Evolutionary conservation across 768 basidiomycete genomes (phyloP).

Genomic region (Austroboletus eburneus): DNA sequence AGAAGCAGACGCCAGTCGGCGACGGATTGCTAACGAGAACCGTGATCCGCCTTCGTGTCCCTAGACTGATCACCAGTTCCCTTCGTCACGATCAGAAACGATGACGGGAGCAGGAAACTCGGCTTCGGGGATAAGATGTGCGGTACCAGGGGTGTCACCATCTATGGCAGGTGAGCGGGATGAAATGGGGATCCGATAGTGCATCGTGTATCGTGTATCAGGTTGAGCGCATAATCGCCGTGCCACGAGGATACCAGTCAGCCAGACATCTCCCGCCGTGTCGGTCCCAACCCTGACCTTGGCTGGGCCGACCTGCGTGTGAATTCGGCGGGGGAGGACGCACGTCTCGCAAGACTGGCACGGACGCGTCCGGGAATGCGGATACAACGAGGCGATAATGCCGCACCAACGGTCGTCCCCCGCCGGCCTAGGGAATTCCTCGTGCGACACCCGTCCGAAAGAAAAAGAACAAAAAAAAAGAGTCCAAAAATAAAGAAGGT

Average conservation of each 20-base stretch:
- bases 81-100: background rate
- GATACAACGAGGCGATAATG: slow-evolving; percentile 12
- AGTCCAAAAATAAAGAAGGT: background rate
- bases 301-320: too few relatives aligned
- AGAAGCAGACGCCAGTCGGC: too few relatives aligned
- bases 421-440: slow-evolving; percentile 10
- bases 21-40: background rate
- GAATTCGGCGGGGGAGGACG: background rate
- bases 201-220: background rate
- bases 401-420: slow-evolving; percentile 3
- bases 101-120: background rate
- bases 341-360: too few relatives aligned
- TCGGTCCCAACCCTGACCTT: too few relatives aligned
- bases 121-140: background rate
- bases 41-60: background rate
- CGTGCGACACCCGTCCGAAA: slow-evolving; percentile 3
- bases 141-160: background rate
- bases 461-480: background rate
- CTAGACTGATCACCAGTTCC: too few relatives aligned
- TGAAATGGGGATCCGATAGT: background rate
- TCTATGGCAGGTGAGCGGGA: background rate
- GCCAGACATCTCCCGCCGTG: too few relatives aligned
- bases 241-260: background rate
- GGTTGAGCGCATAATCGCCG: background rate
- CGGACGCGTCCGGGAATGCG: too few relatives aligned